Evolutionary conservation across 371 early-diverging fungal genomes (phyloP).

Genomic region (Blyttiomyces sp.): DNA sequence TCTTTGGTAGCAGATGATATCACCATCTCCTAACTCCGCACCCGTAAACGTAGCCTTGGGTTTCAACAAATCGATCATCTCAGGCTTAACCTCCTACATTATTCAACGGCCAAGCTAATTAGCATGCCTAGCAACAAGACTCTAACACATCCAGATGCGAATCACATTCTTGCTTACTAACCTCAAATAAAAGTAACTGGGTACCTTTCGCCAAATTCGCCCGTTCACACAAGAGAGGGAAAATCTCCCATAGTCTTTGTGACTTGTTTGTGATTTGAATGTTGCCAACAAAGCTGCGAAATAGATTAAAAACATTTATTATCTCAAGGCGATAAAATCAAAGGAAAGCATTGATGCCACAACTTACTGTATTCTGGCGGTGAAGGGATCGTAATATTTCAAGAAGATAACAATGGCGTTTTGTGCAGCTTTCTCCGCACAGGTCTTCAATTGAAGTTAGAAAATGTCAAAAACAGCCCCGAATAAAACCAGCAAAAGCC

Average conservation of each 20-base stretch:
- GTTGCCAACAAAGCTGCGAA: slow-evolving; percentile 45
- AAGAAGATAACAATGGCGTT: slow-evolving; percentile 58
- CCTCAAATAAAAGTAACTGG: slow-evolving; percentile 65
- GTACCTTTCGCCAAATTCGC: slow-evolving; percentile 57
- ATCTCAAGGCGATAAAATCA: neutral
- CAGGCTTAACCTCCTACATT: slow-evolving; percentile 79
- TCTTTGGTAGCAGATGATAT: slow-evolving; percentile 83
- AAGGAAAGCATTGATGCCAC: neutral
- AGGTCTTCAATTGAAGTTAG: too few species aligned
- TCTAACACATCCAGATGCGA: too few species aligned
- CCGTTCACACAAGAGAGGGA: slow-evolving; percentile 54
- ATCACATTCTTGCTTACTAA: too few species aligned
- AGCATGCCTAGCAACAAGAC: neutral
- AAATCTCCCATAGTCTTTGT: slow-evolving; percentile 62
- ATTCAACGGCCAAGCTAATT: neutral
- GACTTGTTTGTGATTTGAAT: slow-evolving; percentile 32
- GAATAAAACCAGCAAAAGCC: too few species aligned
- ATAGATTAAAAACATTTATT: neutral
- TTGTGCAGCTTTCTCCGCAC: too few species aligned
- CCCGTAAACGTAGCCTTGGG: slow-evolving; percentile 57
- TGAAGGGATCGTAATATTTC: slow-evolving; percentile 79
- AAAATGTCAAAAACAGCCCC: too few species aligned
- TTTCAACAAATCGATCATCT: slow-evolving; percentile 73
- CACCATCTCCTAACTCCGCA: slow-evolving; percentile 86
- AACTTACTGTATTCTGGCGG: slow-evolving; percentile 60